Conservation (phyloP, 345 rosid species). For the Hibiscus syriacus region DNA sequence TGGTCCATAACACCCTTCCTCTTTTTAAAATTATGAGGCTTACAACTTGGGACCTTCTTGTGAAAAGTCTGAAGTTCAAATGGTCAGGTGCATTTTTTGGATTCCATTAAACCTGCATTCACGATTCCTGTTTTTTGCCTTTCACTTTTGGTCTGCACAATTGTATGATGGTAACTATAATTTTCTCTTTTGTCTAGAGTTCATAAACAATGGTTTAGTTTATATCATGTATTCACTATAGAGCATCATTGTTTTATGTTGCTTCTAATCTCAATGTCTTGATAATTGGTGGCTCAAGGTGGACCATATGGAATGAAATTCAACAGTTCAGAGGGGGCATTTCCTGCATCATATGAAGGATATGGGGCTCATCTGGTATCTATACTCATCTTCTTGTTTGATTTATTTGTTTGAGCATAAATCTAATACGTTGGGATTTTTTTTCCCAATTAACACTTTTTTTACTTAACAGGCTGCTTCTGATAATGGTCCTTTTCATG, state of each 20-base stretch:
- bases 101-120: background rate
- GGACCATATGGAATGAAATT: conserved; percentile 65
- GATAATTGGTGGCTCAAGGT: conserved; percentile 33
- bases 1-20: background rate
- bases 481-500: conserved; percentile 56
- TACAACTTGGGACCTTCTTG: background rate
- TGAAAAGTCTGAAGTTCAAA: conserved; percentile 6
- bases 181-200: too few species aligned
- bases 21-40: background rate
- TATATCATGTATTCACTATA: too few species aligned
- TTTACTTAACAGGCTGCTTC: conserved; percentile 50
- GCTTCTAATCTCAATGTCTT: conserved; percentile 21
- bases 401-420: conserved; percentile 6
- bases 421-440: background rate
- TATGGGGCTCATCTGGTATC: conserved; percentile 58
- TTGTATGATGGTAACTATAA: too few species aligned
- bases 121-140: background rate
- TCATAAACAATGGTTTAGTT: too few species aligned
- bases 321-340: conserved; percentile 41
- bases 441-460: conserved; percentile 5
- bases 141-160: background rate
- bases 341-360: conserved; percentile 55
- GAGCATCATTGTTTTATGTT: too few species aligned
- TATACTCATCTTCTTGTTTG: conserved; percentile 12
- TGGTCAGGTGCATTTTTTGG: background rate